Evolutionary conservation across 1,284 basidiomycete species (phyloP).

Genomic region (Ceratobasidium sp.): DNA sequence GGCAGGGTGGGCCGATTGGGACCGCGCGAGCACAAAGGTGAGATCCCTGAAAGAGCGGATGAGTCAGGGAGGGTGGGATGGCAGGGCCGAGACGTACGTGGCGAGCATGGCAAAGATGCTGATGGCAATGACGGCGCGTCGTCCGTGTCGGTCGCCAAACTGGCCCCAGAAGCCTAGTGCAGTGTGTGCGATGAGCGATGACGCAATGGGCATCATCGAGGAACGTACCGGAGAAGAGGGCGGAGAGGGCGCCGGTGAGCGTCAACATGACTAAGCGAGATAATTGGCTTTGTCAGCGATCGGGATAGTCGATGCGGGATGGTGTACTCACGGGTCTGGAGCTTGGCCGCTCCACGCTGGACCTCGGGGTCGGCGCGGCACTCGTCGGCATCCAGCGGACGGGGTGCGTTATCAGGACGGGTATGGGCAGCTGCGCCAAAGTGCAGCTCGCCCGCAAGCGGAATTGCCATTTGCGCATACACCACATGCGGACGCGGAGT

Average conservation of each 20-base stretch:
- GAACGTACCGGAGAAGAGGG: slow-evolving; percentile 59
- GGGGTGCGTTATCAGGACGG: slow-evolving; percentile 49
- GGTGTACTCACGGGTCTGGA: slow-evolving; percentile 61
- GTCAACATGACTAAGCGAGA: slow-evolving; percentile 58
- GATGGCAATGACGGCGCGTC: slow-evolving; percentile 75
- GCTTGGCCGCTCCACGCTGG: slow-evolving; percentile 67
- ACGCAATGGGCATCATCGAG: not conserved
- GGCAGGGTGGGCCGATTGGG: slow-evolving; percentile 61
- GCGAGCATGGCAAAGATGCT: slow-evolving; percentile 75
- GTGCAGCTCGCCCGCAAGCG: slow-evolving; percentile 22
- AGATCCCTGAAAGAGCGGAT: slow-evolving; percentile 64
- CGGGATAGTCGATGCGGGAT: not conserved
- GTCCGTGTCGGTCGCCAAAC: slow-evolving; percentile 78
- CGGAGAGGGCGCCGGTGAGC: slow-evolving; percentile 81
- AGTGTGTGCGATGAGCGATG: not conserved
- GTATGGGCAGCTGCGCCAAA: slow-evolving; percentile 15
- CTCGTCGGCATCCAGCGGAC: slow-evolving; percentile 54
- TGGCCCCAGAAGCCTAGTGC: slow-evolving; percentile 85
- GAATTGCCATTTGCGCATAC: not conserved
- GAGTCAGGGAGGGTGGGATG: slow-evolving; percentile 26
- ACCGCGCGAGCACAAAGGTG: slow-evolving; percentile 76
- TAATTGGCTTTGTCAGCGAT: slow-evolving; percentile 14
- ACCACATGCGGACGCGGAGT: not conserved
- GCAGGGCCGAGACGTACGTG: slow-evolving; percentile 60
- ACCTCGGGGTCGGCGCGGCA: slow-evolving; percentile 70